These are phyloP conservation scores for Porpolomopsis calyptriformis DNA, from an alignment of 768 basidiomycete genomes.

Conservation along the genomic window DNA sequence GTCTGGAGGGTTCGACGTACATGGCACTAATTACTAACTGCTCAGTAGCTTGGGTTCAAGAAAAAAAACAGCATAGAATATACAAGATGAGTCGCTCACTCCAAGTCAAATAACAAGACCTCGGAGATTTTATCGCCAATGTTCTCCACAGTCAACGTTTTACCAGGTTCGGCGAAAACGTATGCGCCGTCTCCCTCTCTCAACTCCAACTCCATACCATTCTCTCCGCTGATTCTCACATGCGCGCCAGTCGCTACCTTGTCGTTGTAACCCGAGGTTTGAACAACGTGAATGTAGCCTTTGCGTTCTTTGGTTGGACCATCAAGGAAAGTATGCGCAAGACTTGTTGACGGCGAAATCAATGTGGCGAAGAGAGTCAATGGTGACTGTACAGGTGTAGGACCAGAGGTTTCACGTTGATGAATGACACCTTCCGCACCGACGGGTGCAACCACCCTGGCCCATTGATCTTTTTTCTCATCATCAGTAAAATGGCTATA, in stretches of 20 bases:
- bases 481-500: conserved; percentile 59
- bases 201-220: conserved; percentile 38
- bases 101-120: conserved; percentile 72
- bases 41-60: too few relatives aligned
- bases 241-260: conserved; percentile 44
- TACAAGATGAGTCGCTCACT: too few relatives aligned
- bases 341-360: conserved; percentile 21
- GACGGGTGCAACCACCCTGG: conserved; percentile 66
- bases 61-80: too few relatives aligned
- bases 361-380: conserved; percentile 69
- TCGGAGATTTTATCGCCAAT: conserved; percentile 58
- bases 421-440: conserved; percentile 44
- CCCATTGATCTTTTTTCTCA: conserved; percentile 68
- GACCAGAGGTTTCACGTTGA: conserved; percentile 60
- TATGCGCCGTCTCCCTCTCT: conserved; percentile 88
- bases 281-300: conserved; percentile 79
- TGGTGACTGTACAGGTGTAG: conserved; percentile 68
- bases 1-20: too few relatives aligned
- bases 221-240: conserved; percentile 37
- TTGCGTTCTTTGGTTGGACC: conserved; percentile 31
- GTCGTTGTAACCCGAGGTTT: conserved; percentile 72
- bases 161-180: conserved; percentile 38
- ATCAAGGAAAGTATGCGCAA: conserved; percentile 7
- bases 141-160: conserved; percentile 41
- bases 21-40: too few relatives aligned